These are phyloP conservation scores for Aspergillus intermedius DNA, from an alignment of 2,329 filamentous ascomycete species.

Conservation along the genomic window DNA sequence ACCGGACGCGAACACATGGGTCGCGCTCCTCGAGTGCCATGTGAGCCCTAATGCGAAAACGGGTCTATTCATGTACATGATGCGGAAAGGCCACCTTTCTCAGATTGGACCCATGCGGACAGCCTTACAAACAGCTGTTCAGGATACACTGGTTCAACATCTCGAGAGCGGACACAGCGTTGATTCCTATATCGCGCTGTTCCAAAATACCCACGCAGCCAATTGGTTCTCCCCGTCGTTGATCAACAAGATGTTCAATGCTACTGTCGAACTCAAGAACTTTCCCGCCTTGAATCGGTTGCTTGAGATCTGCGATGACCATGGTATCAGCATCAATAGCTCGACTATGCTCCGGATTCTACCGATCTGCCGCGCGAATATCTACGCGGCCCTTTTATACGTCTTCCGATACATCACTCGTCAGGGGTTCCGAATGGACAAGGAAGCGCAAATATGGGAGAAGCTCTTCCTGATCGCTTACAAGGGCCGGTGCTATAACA, in stretches of 20 bases:
- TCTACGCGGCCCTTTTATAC: slow-evolving; percentile 18
- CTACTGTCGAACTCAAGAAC: slow-evolving; percentile 20
- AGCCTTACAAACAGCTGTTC: slow-evolving; percentile 25
- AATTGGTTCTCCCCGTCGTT: slow-evolving; percentile 32
- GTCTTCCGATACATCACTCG: slow-evolving; percentile 16
- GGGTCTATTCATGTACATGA: slow-evolving; percentile 25
- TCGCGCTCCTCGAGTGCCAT: slow-evolving; percentile 30
- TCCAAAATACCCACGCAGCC: slow-evolving; percentile 29
- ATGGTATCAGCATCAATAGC: slow-evolving; percentile 20
- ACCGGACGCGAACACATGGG: slow-evolving; percentile 40
- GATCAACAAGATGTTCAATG: slow-evolving; percentile 34
- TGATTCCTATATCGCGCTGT: slow-evolving; percentile 31
- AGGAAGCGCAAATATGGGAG: slow-evolving; percentile 21
- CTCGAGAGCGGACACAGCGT: slow-evolving; percentile 28
- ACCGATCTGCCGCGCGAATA: slow-evolving; percentile 17
- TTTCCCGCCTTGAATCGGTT: slow-evolving; percentile 22
- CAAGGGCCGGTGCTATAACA: slow-evolving; percentile 32
- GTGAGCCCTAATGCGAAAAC: slow-evolving; percentile 22
- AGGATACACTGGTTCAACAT: slow-evolving; percentile 26
- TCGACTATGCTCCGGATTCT: slow-evolving; percentile 25
- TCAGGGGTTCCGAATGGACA: slow-evolving; percentile 12
- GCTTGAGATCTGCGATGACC: slow-evolving; percentile 24
- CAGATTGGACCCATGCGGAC: slow-evolving; percentile 17
- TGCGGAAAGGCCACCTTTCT: slow-evolving; percentile 24
- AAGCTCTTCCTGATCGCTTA: slow-evolving; percentile 39